Conservation (phyloP, 352 stramenopile species). For the Thalassiosira livingstoniorum region DNA sequence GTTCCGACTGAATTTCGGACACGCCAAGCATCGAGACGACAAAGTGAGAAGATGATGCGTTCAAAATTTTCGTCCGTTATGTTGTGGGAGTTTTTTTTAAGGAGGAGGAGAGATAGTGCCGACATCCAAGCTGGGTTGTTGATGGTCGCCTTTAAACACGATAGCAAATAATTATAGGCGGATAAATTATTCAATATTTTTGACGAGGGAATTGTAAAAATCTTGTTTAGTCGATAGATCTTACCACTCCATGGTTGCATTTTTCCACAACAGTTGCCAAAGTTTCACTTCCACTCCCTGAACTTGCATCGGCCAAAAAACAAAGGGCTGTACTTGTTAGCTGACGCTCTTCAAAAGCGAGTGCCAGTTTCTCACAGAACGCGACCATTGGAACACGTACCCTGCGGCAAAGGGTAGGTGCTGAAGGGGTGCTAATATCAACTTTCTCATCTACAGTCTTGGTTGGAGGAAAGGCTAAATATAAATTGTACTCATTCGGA, state of each 20-base stretch:
- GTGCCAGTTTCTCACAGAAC: conserved; percentile 67
- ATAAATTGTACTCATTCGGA: conserved; percentile 56
- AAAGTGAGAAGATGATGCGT: conserved; percentile 76
- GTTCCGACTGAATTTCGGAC: conserved; percentile 46
- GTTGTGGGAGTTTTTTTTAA: conserved; percentile 44
- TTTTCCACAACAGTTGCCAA: conserved; percentile 63
- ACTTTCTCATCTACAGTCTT: not conserved
- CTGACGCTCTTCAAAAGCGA: conserved; percentile 65
- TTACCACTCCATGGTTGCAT: conserved; percentile 55
- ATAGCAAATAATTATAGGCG: not conserved
- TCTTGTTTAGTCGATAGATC: conserved; percentile 18
- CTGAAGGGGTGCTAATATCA: not conserved
- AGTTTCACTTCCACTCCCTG: conserved; percentile 56
- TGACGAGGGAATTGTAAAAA: conserved; percentile 1
- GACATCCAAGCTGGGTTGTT: conserved; percentile 79
- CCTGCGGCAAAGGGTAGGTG: conserved; percentile 30
- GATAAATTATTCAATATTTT: not conserved
- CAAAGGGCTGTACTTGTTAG: conserved; percentile 74
- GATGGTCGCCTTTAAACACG: conserved; percentile 57
- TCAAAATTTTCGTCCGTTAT: conserved; percentile 62
- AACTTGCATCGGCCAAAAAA: conserved; percentile 82
- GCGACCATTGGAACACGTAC: conserved; percentile 62
- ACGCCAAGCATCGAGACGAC: conserved; percentile 69
- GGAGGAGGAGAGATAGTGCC: conserved; percentile 61
- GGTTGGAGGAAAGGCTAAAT: conserved; percentile 47